Percentiles rank a stretch among this genome's conserved stretches.
Evolutionary conservation across 139 green algal genomes (phyloP).

Genomic region (Nannochloris sp.): DNA sequence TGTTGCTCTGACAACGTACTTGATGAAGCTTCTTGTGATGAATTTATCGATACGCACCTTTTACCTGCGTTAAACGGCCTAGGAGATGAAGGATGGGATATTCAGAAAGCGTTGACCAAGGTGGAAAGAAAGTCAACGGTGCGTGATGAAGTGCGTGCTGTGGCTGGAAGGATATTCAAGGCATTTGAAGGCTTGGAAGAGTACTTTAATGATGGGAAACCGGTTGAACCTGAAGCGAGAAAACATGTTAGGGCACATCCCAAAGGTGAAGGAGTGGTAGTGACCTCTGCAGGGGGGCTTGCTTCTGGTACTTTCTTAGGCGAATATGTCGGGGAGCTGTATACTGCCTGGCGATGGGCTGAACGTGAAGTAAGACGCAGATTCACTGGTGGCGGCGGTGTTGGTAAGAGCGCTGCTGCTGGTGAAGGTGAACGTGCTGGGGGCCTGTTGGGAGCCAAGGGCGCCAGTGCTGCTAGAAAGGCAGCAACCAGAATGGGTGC

Average conservation of each 20-base stretch:
- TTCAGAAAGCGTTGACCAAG: neutral
- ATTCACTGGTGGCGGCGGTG: no score
- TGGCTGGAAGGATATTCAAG: neutral
- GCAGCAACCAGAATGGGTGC: constrained; percentile 11
- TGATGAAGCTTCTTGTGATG: neutral
- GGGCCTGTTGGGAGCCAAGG: neutral
- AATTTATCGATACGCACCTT: constrained; percentile 57
- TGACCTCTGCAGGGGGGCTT: constrained; percentile 45
- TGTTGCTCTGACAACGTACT: neutral
- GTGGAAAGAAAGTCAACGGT: neutral
- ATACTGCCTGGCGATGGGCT: constrained; percentile 84
- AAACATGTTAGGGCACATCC: neutral
- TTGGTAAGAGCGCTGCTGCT: neutral
- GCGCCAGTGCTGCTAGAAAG: neutral
- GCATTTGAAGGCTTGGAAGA: constrained; percentile 10
- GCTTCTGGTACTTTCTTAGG: constrained; percentile 67
- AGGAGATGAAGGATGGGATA: constrained; percentile 21
- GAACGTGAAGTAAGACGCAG: constrained; percentile 36
- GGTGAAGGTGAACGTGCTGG: neutral
- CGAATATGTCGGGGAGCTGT: constrained; percentile 87
- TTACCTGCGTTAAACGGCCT: constrained; percentile 48
- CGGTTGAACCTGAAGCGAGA: constrained; percentile 6
- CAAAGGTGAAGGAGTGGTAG: constrained; percentile 58
- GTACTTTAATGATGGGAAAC: constrained; percentile 39
- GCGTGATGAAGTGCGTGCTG: neutral